Evolutionary conservation across 2,329 filamentous ascomycete species (phyloP), one percentile per base, ranked within the genome.

Genomic region (Cladosporium austrohemisphaericum): DNA sequence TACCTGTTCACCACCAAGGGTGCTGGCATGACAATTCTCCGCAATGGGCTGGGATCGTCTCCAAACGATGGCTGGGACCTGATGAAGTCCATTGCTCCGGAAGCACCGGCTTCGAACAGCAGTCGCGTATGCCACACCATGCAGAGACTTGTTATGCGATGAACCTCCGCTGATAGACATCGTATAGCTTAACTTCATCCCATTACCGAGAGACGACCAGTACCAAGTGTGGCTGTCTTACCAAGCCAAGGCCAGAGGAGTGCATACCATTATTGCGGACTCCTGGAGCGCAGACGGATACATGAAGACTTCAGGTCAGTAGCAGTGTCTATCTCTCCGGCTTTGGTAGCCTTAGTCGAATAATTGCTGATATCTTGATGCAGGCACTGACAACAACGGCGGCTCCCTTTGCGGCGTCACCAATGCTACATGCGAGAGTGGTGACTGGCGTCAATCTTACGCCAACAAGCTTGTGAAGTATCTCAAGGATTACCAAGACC

Each of bases 141-240:
- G 67, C 62, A 4, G 61, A 60, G 14, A 71, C 73, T 0, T 59
- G 65, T 14, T 78, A 77, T 47, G 57, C 62, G 9, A 76, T 73
- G 67, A 72, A 76, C n/a, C 52, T 64, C 64, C 7, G 70, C 75
- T 43, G 72, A 78, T 48, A 62, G 10, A 3, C 11, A 2, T 11
- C 14, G 9, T 28, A 9, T n/a, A 55, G 53, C 55, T 57, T 28
- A 53, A 53, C 43, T 57, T 48, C 49, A 55, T 57, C n/a, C 51
- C 53, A 2, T 47, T 57, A 9, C 53, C 56, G 11, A 26, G 56
- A 16, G 40, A 58, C 28, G 55, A 57, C 33, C 40, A 58, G 29
- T 73, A 74, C 5, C 78, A 80, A 64, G 61, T 81, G 11, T 79
- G 69, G 62, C 65, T 81, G 31, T 71, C 72, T 6, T 68, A 79